Evolutionary conservation across 1,284 basidiomycete species (phyloP), one percentile per base, ranked within the genome.

Genomic region (Papiliotrema flavescens): DNA sequence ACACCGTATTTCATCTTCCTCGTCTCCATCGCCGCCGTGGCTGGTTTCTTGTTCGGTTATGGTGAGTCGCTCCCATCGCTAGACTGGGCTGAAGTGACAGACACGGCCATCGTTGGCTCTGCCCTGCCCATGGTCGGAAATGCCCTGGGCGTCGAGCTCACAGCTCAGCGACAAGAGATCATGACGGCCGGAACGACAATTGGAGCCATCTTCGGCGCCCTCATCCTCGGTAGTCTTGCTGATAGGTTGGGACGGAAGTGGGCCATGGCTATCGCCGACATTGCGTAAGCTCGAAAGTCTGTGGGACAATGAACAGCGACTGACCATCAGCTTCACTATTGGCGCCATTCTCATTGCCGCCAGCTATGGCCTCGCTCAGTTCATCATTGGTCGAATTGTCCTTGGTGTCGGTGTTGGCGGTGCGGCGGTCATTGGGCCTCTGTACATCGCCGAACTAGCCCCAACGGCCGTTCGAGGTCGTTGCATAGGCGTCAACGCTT

Each of bases 391-490:
- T 6, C 63, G 76, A 2, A 36, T 76, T 13, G 48, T 76, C 5
- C 63, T 77, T 35, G 76, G 76, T 5, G 49, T 73, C 15, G 76
- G 69, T 1, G 71, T 76, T 6, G 75, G 75, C 0, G 60, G 71
- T 20, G 54, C 55, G 6, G 49, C 63, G 8, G 61, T 60, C n/a
- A 57, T 64, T 45, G 65, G 55, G 20, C 56, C 54, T 49, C 44
- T 59, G 46, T 47, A 47, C 26, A 47, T 47, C 32, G 32, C 46
- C 32, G 46, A 47, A 23, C 32, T 47, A 4, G 46, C 46, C 3
- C 46, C 46, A 8, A 47, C 46, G 8, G 46, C 46, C 8, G 23
- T 47, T n/a, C 46, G 46, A 32, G 46, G 46, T 7, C 46, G 46
- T 6, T 47, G 24, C 26, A 35, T 47, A 24, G 46, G 46, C n/a